Percentiles rank a stretch among this genome's conserved stretches.
Evolutionary conservation across 2,329 filamentous ascomycete species (phyloP).

Genomic region (Metarhizium brunneum): DNA sequence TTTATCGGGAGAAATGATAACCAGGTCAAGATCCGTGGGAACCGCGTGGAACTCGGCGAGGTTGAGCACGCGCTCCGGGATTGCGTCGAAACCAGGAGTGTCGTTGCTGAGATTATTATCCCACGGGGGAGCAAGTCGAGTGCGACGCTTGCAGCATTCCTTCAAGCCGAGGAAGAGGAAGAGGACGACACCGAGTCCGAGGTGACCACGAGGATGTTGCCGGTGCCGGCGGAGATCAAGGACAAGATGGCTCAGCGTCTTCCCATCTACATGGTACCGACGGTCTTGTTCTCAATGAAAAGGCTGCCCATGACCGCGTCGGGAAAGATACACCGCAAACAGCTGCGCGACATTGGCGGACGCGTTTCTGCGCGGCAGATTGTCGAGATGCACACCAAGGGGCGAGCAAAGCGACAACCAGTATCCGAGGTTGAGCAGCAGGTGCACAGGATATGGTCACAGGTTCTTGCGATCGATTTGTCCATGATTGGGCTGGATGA

Average conservation of each 20-base stretch:
- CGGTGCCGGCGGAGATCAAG: too few relatives aligned
- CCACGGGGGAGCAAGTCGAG: too few relatives aligned
- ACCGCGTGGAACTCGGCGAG: slow-evolving; percentile 4
- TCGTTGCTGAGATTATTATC: background rate
- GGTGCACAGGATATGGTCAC: slow-evolving; percentile 9
- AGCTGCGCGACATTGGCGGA: slow-evolving; percentile 26
- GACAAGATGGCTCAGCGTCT: slow-evolving; percentile 6
- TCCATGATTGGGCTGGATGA: slow-evolving; percentile 5
- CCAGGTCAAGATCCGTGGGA: slow-evolving; percentile 2
- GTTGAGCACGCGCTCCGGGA: slow-evolving; percentile 1
- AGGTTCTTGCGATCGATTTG: slow-evolving; percentile 25
- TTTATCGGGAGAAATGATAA: background rate
- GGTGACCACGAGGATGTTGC: too few relatives aligned
- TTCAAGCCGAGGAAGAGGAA: too few relatives aligned
- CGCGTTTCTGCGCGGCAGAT: background rate
- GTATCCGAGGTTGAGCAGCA: background rate
- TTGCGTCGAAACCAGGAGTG: background rate
- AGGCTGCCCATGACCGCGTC: slow-evolving; percentile 31
- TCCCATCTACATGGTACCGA: slow-evolving; percentile 33
- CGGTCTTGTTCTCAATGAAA: slow-evolving; percentile 28
- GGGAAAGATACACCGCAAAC: slow-evolving; percentile 35
- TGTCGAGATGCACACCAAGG: too few relatives aligned
- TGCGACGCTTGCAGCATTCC: too few relatives aligned
- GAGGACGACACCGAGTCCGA: too few relatives aligned
- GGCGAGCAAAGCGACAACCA: background rate